Conservation (phyloP, 1,284 basidiomycete species). For the Ganoderma multipileum region DNA sequence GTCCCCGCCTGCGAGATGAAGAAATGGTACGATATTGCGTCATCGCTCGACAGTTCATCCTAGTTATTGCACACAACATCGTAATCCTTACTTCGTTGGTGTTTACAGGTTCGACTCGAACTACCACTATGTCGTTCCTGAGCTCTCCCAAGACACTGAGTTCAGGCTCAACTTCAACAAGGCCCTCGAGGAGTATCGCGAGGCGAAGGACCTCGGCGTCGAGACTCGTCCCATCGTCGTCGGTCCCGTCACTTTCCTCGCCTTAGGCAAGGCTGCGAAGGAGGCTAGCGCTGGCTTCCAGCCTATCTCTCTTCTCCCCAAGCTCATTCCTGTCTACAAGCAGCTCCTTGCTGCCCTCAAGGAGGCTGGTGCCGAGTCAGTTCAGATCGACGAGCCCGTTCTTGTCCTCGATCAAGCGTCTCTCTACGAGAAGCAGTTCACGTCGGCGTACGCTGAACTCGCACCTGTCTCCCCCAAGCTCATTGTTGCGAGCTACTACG, state of each 20-base stretch:
- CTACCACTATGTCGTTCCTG: conserved; percentile 99
- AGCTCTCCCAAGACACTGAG: conserved; percentile 90
- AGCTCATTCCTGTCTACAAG: conserved; percentile 93
- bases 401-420: conserved; percentile 92
- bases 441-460: conserved; percentile 85
- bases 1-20: conserved; percentile 99
- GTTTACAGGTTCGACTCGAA: conserved; percentile 94
- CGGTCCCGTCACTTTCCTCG: conserved; percentile 96
- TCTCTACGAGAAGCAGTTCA: conserved; percentile 83
- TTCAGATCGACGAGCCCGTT: conserved; percentile 98
- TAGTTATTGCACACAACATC: not conserved
- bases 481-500: conserved; percentile 95
- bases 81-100: not conserved
- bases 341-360: conserved; percentile 93
- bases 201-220: conserved; percentile 92
- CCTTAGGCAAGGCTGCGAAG: conserved; percentile 92
- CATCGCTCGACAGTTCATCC: not conserved
- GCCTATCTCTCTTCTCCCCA: conserved; percentile 89
- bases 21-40: conserved; percentile 76
- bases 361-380: conserved; percentile 90
- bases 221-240: conserved; percentile 95
- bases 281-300: conserved; percentile 89
- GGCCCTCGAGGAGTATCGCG: conserved; percentile 92
- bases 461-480: conserved; percentile 89
- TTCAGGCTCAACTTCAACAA: conserved; percentile 98